phyloP scores from a whole-genome alignment of 306 rosid species.

The Dryas alaskensis region DNA sequence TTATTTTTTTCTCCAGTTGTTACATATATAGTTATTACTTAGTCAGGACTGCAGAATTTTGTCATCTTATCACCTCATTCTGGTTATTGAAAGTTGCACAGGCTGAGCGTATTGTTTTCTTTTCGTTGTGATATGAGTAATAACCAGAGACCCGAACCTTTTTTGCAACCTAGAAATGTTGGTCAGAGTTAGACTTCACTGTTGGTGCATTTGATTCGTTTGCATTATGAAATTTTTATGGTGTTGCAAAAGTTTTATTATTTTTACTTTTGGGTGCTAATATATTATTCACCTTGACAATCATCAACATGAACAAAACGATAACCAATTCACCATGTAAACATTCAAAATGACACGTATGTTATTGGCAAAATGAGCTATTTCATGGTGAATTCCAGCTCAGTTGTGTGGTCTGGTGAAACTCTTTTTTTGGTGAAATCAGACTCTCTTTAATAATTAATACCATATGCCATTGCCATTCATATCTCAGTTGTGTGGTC shows the following conservation, averaged over 20 bases:
- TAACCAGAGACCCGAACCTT: conserved; percentile 15
- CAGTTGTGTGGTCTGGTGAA: too few species aligned
- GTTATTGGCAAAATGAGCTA: too few species aligned
- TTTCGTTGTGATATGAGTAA: conserved; percentile 28
- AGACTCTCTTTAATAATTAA: too few species aligned
- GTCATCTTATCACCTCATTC: conserved; percentile 51
- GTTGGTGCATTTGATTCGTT: conserved; percentile 17
- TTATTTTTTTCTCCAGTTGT: conserved; percentile 37
- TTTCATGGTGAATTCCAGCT: too few species aligned
- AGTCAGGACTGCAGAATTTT: conserved; percentile 66
- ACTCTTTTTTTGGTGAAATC: too few species aligned
- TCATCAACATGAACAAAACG: too few species aligned
- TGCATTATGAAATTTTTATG: conserved; percentile 9
- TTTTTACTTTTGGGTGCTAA: too few species aligned
- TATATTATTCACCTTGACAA: too few species aligned
- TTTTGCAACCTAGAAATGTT: conserved; percentile 20
- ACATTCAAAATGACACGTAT: too few species aligned
- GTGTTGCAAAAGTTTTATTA: not conserved
- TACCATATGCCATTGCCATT: too few species aligned
- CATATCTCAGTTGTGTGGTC: too few species aligned
- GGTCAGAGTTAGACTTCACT: conserved; percentile 8
- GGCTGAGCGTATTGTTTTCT: conserved; percentile 33
- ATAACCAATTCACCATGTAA: too few species aligned
- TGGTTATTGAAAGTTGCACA: conserved; percentile 78
- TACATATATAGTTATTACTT: conserved; percentile 74